Evolutionary conservation across 495 filamentous ascomycete species (phyloP).

Genomic region (Cercophora newfieldiana): DNA sequence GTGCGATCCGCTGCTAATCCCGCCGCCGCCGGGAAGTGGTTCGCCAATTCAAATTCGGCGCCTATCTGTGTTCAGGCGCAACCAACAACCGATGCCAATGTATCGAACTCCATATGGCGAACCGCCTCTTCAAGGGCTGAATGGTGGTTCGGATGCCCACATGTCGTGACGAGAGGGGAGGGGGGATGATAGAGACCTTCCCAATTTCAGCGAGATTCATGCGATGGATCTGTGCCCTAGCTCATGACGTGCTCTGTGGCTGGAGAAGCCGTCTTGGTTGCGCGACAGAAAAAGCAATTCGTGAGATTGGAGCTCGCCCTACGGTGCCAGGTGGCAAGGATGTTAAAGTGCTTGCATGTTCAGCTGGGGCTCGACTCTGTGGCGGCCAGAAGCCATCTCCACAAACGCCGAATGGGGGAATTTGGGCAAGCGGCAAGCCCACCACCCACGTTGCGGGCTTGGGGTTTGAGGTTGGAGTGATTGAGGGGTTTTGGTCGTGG

Average conservation of each 20-base stretch:
- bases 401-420: not conserved
- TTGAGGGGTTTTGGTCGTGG: not conserved
- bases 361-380: constrained; percentile 15
- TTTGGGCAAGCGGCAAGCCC: not conserved
- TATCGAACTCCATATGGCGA: not conserved
- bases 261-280: not conserved
- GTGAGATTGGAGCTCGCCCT: constrained; percentile 11
- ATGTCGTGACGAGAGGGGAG: not conserved
- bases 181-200: not conserved
- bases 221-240: constrained; percentile 5
- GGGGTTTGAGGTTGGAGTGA: not conserved
- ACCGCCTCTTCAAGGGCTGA: not conserved
- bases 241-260: not conserved
- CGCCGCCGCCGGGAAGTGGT: not conserved
- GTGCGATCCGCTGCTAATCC: not conserved
- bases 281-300: constrained; percentile 18
- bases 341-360: constrained; percentile 32
- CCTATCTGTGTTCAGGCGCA: not conserved
- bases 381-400: constrained; percentile 4
- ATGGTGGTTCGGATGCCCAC: not conserved
- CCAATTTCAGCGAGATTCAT: constrained; percentile 7
- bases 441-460: constrained; percentile 1
- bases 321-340: constrained; percentile 22
- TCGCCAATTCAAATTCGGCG: not conserved
- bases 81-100: not conserved